Percentiles rank a stretch among this genome's conserved stretches.
Evolutionary conservation across 306 rosid genomes (phyloP).

Genomic region (Inga leiocalycina): DNA sequence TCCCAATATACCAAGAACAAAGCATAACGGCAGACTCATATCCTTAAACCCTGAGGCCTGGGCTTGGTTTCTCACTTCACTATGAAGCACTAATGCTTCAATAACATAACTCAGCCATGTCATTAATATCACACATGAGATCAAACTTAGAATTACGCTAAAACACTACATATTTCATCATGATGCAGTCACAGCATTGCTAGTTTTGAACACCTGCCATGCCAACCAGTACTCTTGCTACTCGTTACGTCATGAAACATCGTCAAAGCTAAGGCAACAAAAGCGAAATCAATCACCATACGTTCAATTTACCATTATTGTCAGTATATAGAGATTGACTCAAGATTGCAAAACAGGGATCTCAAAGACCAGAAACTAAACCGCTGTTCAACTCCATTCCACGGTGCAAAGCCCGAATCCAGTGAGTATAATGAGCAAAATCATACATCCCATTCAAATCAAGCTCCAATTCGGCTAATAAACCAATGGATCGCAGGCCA

Average conservation of each 20-base stretch:
- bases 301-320: not conserved
- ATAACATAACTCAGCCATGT: not conserved
- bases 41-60: constrained; percentile 9
- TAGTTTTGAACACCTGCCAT: not conserved
- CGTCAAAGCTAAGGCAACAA: constrained; percentile 22
- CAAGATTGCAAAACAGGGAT: not conserved
- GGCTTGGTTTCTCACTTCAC: constrained; percentile 4
- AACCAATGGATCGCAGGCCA: constrained; percentile 4
- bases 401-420: not conserved
- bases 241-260: not conserved
- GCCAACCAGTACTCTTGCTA: not conserved
- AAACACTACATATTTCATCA: not conserved
- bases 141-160: not conserved
- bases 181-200: not conserved
- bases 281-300: not conserved
- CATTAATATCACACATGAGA: not conserved
- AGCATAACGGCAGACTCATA: constrained; percentile 4
- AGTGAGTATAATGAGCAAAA: not conserved
- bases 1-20: constrained; percentile 15
- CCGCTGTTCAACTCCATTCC: not conserved
- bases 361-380: not conserved
- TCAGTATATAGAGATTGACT: not conserved
- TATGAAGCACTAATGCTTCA: not conserved
- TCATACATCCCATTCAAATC: constrained; percentile 3
- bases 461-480: not conserved